These are phyloP conservation scores for Sungouiozyma intestinalis DNA, from an alignment of 805 yeast genomes.

Conservation along the genomic window DNA sequence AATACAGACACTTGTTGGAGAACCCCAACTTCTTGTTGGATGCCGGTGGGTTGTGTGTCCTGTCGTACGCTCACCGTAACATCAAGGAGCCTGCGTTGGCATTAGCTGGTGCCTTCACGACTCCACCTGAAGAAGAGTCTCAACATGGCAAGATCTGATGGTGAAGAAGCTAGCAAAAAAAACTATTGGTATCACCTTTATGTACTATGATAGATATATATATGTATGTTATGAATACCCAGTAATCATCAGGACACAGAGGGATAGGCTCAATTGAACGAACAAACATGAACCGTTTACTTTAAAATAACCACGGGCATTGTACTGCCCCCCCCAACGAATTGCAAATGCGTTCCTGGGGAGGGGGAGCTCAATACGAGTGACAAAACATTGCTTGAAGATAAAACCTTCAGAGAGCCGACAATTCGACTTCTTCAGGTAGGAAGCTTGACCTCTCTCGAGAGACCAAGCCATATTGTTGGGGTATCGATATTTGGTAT, in stretches of 20 bases:
- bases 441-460: too few relatives aligned
- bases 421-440: too few relatives aligned
- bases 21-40: slow-evolving; percentile 82
- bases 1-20: slow-evolving; percentile 29
- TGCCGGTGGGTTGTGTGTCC: slow-evolving; percentile 91
- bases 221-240: background rate
- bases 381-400: too few relatives aligned
- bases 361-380: too few relatives aligned
- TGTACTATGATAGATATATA: background rate
- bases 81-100: slow-evolving; percentile 79
- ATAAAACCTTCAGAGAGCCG: too few relatives aligned
- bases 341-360: too few relatives aligned
- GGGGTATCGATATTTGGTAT: too few relatives aligned
- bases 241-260: background rate
- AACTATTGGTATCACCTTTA: background rate
- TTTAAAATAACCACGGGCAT: too few relatives aligned
- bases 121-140: slow-evolving; percentile 53
- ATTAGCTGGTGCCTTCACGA: slow-evolving; percentile 72
- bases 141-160: slow-evolving; percentile 18
- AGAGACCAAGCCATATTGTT: too few relatives aligned
- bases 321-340: too few relatives aligned
- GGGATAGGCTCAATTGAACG: too few relatives aligned
- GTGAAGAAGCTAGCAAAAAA: background rate
- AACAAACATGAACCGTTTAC: too few relatives aligned
- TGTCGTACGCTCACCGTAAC: slow-evolving; percentile 79